phyloP scores from a whole-genome alignment of 139 green algal genomes.

The Tetradesmus lagerheimii region DNA sequence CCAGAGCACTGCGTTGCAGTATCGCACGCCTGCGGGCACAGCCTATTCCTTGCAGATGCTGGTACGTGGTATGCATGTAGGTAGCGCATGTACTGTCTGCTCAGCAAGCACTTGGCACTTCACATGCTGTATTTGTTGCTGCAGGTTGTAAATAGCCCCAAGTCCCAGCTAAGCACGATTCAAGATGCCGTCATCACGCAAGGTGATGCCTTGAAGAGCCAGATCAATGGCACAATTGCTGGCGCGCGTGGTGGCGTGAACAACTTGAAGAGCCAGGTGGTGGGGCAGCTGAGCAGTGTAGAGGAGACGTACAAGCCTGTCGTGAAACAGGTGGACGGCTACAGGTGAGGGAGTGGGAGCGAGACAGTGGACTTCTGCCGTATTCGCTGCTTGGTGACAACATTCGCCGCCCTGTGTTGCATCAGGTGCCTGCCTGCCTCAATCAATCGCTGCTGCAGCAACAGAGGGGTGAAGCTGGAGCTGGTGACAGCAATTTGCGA shows the following conservation, averaged over 20 bases:
- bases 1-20: background rate
- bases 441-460: too few relatives aligned
- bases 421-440: too few relatives aligned
- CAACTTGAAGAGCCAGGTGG: background rate
- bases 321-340: constrained; percentile 9
- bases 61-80: background rate
- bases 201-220: constrained; percentile 17
- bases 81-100: background rate
- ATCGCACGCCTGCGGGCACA: background rate
- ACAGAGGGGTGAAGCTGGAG: too few relatives aligned
- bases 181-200: constrained; percentile 7
- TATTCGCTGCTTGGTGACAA: too few relatives aligned
- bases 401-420: too few relatives aligned
- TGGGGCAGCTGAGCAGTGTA: background rate
- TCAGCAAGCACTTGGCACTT: background rate
- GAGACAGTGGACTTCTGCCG: too few relatives aligned
- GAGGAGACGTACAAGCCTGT: constrained; percentile 1
- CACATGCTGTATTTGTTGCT: background rate
- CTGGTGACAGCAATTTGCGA: too few relatives aligned
- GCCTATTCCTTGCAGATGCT: background rate
- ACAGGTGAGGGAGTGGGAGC: background rate
- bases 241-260: background rate
- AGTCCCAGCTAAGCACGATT: background rate
- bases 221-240: background rate
- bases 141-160: constrained; percentile 35